Evolutionary conservation across 148 eudicot species (phyloP).

Genomic region (Cornus florida): DNA sequence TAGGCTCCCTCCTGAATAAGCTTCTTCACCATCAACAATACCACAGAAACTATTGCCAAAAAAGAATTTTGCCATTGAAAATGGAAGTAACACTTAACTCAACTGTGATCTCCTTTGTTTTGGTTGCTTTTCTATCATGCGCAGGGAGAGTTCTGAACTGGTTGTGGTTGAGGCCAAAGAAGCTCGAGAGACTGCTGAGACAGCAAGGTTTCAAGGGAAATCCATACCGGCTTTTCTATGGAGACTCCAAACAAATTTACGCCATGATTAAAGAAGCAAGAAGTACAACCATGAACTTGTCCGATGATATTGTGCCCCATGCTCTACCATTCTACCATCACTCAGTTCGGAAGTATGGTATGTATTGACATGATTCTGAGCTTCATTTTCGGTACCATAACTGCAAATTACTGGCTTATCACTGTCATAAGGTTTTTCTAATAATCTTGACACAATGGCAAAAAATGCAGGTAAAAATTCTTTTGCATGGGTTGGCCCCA

Average conservation of each 20-base stretch:
- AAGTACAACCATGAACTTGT: not conserved
- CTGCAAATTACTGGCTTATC: too few relatives aligned
- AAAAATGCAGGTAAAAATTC: slow-evolving; percentile 22
- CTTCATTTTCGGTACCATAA: too few relatives aligned
- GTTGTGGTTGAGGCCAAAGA: slow-evolving; percentile 29
- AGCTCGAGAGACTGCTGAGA: slow-evolving; percentile 26
- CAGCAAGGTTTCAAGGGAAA: slow-evolving; percentile 31
- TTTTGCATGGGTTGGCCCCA: not conserved
- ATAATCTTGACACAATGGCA: not conserved
- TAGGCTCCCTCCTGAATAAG: not conserved
- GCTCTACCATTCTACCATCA: slow-evolving; percentile 1
- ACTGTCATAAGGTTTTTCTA: too few relatives aligned
- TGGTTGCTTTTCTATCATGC: not conserved
- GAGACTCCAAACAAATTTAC: slow-evolving; percentile 28
- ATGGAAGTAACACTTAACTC: not conserved
- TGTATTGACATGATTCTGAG: not conserved
- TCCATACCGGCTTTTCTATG: slow-evolving; percentile 24
- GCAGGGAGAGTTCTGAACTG: slow-evolving; percentile 12
- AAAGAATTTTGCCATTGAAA: too few relatives aligned
- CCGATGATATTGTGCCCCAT: slow-evolving; percentile 5
- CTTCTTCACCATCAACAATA: not conserved
- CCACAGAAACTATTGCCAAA: not conserved
- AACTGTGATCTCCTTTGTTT: not conserved
- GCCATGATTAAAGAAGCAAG: slow-evolving; percentile 10
- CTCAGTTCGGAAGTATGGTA: not conserved